phyloP scores from a whole-genome alignment of 495 filamentous ascomycete genomes.

The Trypethelium eluteriae region DNA sequence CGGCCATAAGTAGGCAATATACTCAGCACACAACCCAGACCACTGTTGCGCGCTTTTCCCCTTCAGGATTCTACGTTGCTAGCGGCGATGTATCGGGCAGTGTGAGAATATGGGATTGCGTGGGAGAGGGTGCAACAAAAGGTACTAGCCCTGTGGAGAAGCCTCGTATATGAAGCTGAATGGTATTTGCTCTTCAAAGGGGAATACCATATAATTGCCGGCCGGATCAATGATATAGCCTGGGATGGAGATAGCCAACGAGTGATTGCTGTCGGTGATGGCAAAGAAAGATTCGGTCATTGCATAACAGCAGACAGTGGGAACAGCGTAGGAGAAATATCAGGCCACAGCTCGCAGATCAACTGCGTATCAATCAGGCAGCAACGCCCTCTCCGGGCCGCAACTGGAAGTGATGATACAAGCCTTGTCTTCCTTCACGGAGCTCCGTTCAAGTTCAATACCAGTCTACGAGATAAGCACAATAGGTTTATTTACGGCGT shows the following conservation, averaged over 20 bases:
- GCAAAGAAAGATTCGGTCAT: slow-evolving; percentile 86
- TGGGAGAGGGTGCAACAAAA: slow-evolving; percentile 58
- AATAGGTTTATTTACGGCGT: slow-evolving; percentile 82
- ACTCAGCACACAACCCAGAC: slow-evolving; percentile 78
- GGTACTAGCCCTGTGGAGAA: slow-evolving; percentile 31
- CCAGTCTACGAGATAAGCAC: slow-evolving; percentile 65
- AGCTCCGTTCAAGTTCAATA: slow-evolving; percentile 89
- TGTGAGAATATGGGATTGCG: slow-evolving; percentile 81
- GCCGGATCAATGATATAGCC: slow-evolving; percentile 88
- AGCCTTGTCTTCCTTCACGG: slow-evolving; percentile 87
- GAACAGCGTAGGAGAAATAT: slow-evolving; percentile 89
- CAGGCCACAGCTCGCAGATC: slow-evolving; percentile 80
- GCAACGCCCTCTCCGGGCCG: slow-evolving; percentile 80
- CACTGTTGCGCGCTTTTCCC: slow-evolving; percentile 89
- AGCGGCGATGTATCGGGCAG: slow-evolving; percentile 78
- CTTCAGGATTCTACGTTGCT: slow-evolving; percentile 92
- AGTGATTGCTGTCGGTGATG: slow-evolving; percentile 91
- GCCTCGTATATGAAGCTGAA: not conserved
- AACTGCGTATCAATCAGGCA: slow-evolving; percentile 87
- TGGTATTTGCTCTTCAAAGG: slow-evolving; percentile 36
- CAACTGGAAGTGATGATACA: slow-evolving; percentile 83
- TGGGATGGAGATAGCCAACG: slow-evolving; percentile 97
- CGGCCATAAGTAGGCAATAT: slow-evolving; percentile 75
- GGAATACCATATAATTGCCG: slow-evolving; percentile 90
- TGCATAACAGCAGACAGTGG: slow-evolving; percentile 93